Conservation (phyloP, 371 early-diverging fungal species). For the Dinochytrium kinnereticum region DNA sequence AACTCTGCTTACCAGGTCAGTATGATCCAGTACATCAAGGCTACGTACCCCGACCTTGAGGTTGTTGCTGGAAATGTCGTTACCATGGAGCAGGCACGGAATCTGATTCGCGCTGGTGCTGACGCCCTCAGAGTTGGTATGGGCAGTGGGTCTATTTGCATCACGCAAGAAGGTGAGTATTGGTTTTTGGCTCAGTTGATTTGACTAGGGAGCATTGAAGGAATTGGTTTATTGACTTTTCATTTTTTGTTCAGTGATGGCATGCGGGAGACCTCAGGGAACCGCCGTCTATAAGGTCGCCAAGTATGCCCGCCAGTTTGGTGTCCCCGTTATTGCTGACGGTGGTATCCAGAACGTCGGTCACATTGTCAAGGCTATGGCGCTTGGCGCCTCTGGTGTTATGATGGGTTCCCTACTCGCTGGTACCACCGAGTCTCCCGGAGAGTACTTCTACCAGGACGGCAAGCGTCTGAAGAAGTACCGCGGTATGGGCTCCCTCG, state of each 20-base stretch:
- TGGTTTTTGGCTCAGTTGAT: no score
- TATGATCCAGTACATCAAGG: constrained; percentile 91
- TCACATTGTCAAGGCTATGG: constrained; percentile 94
- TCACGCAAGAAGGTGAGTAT: constrained; percentile 81
- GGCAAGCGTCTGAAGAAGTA: constrained; percentile 97
- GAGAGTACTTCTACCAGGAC: constrained; percentile 97
- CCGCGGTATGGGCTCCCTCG: constrained; percentile 97
- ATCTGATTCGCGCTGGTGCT: constrained; percentile 91
- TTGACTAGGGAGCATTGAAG: no score
- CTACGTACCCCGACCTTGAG: constrained; percentile 74
- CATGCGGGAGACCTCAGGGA: constrained; percentile 97
- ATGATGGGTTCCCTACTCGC: constrained; percentile 98
- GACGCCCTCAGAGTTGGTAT: constrained; percentile 96
- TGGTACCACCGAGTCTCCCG: constrained; percentile 94
- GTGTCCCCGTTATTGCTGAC: constrained; percentile 96
- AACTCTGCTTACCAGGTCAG: constrained; percentile 92
- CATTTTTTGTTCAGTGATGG: constrained; percentile 74
- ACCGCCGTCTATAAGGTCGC: constrained; percentile 96
- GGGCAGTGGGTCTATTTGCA: constrained; percentile 97
- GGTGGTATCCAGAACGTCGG: constrained; percentile 96
- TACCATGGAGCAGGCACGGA: constrained; percentile 92
- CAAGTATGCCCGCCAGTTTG: constrained; percentile 88
- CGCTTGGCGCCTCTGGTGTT: constrained; percentile 92
- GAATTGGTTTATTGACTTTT: no score
- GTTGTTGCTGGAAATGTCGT: constrained; percentile 98